Evolutionary conservation across 352 stramenopile species (phyloP).

Genomic region (Bremia lactucae): DNA sequence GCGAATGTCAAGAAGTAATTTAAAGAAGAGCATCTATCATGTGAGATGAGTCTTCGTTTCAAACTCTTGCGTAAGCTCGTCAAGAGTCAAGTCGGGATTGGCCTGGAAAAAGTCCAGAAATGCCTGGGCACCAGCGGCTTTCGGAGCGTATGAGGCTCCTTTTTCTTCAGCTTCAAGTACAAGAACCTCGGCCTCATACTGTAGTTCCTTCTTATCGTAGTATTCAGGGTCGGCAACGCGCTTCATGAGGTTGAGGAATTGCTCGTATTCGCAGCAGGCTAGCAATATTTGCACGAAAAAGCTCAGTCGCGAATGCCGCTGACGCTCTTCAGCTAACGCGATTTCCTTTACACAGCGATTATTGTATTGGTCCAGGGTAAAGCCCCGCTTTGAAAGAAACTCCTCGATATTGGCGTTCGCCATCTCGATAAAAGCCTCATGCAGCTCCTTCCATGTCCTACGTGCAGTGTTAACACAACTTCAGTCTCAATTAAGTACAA

Average conservation of each 20-base stretch:
- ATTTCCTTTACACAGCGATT: constrained; percentile 63
- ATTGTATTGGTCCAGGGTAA: constrained; percentile 67
- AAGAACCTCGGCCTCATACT: constrained; percentile 50
- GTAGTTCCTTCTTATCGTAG: constrained; percentile 72
- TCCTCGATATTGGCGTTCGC: constrained; percentile 59
- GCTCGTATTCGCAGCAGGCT: constrained; percentile 72
- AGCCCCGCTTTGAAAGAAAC: constrained; percentile 45
- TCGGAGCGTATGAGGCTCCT: constrained; percentile 12
- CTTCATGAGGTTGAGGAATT: constrained; percentile 81
- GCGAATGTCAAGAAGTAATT: too few species aligned
- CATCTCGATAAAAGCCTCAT: constrained; percentile 58
- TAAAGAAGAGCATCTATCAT: too few species aligned
- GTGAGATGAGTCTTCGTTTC: constrained; percentile 54
- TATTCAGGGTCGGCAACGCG: constrained; percentile 67
- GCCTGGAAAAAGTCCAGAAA: constrained; percentile 66
- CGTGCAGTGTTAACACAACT: not conserved
- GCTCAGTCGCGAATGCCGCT: constrained; percentile 63
- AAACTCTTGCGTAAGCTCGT: constrained; percentile 67
- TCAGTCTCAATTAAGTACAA: not conserved
- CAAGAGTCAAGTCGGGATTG: constrained; percentile 55
- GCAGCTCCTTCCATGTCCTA: constrained; percentile 56
- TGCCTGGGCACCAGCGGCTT: constrained; percentile 38
- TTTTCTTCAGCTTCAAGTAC: constrained; percentile 43
- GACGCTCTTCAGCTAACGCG: constrained; percentile 50
- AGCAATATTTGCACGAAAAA: constrained; percentile 78